Percentiles rank a stretch among this genome's conserved stretches.
Conservation (phyloP, 1,284 basidiomycete species). For the Ceratorhiza oryzae-sativae region DNA sequence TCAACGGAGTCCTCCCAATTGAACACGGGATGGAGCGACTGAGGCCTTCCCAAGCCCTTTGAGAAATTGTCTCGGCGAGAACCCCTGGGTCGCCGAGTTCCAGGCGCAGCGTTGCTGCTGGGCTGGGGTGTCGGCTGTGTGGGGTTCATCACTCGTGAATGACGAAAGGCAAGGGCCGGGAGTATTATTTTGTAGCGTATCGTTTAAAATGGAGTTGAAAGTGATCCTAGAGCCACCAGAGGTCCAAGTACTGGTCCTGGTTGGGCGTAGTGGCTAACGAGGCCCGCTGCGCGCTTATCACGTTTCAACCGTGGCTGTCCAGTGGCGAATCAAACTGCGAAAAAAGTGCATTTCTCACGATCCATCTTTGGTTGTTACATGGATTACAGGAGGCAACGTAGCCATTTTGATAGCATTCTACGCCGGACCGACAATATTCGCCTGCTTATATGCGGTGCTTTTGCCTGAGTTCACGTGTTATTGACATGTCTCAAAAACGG, state of each 20-base stretch:
- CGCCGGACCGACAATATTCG: background rate
- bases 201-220: too few relatives aligned
- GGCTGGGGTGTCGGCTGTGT: background rate
- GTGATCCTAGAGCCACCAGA: background rate
- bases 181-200: too few relatives aligned
- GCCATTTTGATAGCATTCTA: too few relatives aligned
- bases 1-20: constrained; percentile 7
- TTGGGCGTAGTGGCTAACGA: too few relatives aligned
- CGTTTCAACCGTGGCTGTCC: background rate
- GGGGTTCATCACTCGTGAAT: background rate
- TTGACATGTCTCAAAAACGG: too few relatives aligned
- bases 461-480: background rate
- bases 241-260: background rate
- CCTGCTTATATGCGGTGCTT: background rate
- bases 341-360: too few relatives aligned
- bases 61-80: background rate
- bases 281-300: background rate
- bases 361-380: too few relatives aligned
- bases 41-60: background rate
- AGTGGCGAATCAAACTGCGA: too few relatives aligned
- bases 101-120: background rate
- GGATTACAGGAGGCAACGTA: too few relatives aligned
- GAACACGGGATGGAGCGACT: background rate
- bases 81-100: background rate
- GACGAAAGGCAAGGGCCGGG: too few relatives aligned